Conservation (phyloP, 2,329 filamentous ascomycete species). For the Lecanicillium sp. region DNA sequence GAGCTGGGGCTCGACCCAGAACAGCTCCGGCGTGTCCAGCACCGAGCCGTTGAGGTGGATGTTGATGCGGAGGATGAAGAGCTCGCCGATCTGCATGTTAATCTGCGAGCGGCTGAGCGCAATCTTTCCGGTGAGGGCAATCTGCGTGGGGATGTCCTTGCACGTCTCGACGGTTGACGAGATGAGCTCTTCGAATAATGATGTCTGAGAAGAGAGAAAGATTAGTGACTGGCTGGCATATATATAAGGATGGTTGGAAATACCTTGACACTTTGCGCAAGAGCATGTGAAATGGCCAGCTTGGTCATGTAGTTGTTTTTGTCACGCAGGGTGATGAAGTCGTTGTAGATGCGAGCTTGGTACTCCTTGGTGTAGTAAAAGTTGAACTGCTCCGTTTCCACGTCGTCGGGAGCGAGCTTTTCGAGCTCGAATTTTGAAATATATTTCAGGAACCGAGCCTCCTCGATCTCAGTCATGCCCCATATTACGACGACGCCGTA, state of each 20-base stretch:
- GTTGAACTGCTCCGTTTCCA: constrained; percentile 97
- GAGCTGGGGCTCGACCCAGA: constrained; percentile 96
- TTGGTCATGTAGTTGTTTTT: constrained; percentile 98
- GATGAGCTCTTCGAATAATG: constrained; percentile 91
- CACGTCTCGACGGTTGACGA: constrained; percentile 90
- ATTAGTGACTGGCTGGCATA: background rate
- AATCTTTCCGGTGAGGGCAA: constrained; percentile 88
- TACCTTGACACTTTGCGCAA: constrained; percentile 92
- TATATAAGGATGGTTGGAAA: too few relatives aligned
- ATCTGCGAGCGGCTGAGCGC: constrained; percentile 82
- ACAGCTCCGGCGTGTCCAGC: constrained; percentile 91
- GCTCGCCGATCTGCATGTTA: constrained; percentile 98
- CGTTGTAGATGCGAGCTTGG: constrained; percentile 97
- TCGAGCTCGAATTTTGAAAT: constrained; percentile 91
- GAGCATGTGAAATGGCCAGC: constrained; percentile 88
- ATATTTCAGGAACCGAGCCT: constrained; percentile 87
- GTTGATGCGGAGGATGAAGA: constrained; percentile 96
- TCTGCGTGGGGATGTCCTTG: constrained; percentile 87
- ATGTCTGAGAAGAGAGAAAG: constrained; percentile 53
- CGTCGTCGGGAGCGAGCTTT: constrained; percentile 79
- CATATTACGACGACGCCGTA: constrained; percentile 98
- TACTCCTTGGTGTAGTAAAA: constrained; percentile 99
- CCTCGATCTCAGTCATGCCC: constrained; percentile 90
- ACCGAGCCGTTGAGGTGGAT: constrained; percentile 97
- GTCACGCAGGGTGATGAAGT: constrained; percentile 92